A percentile compares a stretch with the other conserved stretches of the same genome.
These are phyloP conservation scores for Termitomyces sp. DNA, from an alignment of 768 basidiomycete species.

Conservation along the genomic window DNA sequence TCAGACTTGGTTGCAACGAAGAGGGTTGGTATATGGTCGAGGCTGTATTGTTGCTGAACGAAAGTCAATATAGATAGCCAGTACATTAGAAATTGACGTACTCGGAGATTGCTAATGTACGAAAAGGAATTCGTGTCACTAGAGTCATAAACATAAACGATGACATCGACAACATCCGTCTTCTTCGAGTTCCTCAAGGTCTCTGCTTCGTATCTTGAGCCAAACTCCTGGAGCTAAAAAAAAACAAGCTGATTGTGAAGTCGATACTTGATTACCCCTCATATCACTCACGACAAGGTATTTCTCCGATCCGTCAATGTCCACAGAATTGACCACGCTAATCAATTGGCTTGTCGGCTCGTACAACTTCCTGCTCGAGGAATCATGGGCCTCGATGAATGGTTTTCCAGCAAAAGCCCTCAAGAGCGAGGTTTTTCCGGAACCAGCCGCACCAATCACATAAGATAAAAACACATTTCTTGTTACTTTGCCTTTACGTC, in stretches of 20 bases:
- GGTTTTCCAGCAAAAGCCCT: constrained; percentile 83
- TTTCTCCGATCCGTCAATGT: constrained; percentile 92
- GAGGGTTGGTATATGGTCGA: constrained; percentile 91
- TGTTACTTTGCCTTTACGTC: constrained; percentile 82
- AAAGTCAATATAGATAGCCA: constrained; percentile 12
- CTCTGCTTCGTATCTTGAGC: constrained; percentile 92
- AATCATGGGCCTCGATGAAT: constrained; percentile 70
- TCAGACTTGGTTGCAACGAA: constrained; percentile 99
- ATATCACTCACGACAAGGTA: constrained; percentile 80
- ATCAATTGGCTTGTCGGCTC: constrained; percentile 89
- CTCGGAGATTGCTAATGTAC: constrained; percentile 94
- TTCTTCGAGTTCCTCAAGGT: constrained; percentile 85
- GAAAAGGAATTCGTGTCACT: constrained; percentile 99
- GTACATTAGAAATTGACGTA: constrained; percentile 25
- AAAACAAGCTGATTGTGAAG: neutral
- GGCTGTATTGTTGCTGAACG: constrained; percentile 89
- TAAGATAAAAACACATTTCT: constrained; percentile 92
- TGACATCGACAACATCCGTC: constrained; percentile 88
- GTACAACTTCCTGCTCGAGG: constrained; percentile 75
- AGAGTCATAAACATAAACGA: constrained; percentile 95
- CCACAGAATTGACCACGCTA: constrained; percentile 92
- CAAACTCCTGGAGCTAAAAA: constrained; percentile 90
- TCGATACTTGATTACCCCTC: neutral
- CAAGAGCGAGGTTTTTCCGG: constrained; percentile 88
- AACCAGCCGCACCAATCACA: constrained; percentile 92